These are phyloP conservation scores for Hura crepitans DNA, from an alignment of 441 rosid species.

Conservation along the genomic window DNA sequence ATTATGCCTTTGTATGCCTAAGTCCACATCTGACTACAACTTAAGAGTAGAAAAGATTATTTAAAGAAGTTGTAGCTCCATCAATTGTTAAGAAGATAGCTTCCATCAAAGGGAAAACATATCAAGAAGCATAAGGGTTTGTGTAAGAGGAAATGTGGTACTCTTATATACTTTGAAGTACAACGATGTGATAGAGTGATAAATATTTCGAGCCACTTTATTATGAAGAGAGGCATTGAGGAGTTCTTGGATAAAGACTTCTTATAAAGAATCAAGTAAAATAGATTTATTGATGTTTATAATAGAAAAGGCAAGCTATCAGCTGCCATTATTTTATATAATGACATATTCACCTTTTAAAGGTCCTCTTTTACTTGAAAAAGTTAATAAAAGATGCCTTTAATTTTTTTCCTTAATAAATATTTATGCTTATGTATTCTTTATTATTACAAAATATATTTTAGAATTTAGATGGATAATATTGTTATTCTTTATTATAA, in stretches of 20 bases:
- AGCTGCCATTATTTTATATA: background rate
- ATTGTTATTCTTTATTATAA: background rate
- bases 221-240: slow-evolving; percentile 68
- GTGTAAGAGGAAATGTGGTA: slow-evolving; percentile 85
- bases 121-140: slow-evolving; percentile 66
- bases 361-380: background rate
- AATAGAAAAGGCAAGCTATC: slow-evolving; percentile 50
- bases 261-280: slow-evolving; percentile 51
- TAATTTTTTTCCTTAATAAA: too few relatives aligned
- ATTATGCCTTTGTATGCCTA: slow-evolving; percentile 80
- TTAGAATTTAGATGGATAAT: background rate
- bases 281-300: slow-evolving; percentile 59
- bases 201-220: slow-evolving; percentile 72
- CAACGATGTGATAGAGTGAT: slow-evolving; percentile 54
- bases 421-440: background rate
- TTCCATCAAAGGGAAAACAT: slow-evolving; percentile 75
- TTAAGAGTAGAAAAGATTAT: slow-evolving; percentile 52
- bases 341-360: background rate
- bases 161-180: slow-evolving; percentile 81
- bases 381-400: background rate
- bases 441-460: background rate
- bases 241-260: slow-evolving; percentile 65
- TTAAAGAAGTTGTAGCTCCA: slow-evolving; percentile 58
- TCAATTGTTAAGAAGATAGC: slow-evolving; percentile 52
- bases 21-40: slow-evolving; percentile 77